phyloP scores from a whole-genome alignment of 164 flowering plant species.

The Cinnamomum micranthum region DNA sequence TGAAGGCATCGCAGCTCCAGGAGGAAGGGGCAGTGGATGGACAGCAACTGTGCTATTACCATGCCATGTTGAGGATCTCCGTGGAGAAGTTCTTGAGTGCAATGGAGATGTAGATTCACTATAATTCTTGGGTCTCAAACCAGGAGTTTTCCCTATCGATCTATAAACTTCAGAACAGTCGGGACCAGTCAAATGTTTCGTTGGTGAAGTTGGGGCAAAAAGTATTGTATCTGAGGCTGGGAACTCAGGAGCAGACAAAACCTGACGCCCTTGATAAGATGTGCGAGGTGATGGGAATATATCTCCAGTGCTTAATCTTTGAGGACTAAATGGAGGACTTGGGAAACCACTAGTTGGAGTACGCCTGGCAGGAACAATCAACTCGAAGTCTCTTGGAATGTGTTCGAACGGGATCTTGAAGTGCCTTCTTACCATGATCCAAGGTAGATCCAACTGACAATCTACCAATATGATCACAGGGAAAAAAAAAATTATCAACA shows the following conservation, averaged over 20 bases:
- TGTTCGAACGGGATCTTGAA: slow-evolving; percentile 19
- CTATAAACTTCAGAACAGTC: slow-evolving; percentile 53
- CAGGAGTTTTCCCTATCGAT: slow-evolving; percentile 37
- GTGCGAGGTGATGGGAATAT: slow-evolving; percentile 18
- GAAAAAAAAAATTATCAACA: neutral
- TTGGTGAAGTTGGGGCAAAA: slow-evolving; percentile 33
- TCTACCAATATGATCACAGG: neutral
- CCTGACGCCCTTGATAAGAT: slow-evolving; percentile 30
- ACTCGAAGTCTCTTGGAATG: slow-evolving; percentile 17
- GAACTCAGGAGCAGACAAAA: slow-evolving; percentile 68
- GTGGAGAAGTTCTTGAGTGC: slow-evolving; percentile 33
- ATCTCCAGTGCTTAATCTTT: neutral
- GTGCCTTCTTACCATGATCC: slow-evolving; percentile 19
- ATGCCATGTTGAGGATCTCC: slow-evolving; percentile 24
- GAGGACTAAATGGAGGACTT: slow-evolving; percentile 33
- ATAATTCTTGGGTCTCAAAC: slow-evolving; percentile 22
- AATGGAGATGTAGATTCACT: slow-evolving; percentile 44
- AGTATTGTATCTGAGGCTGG: slow-evolving; percentile 23
- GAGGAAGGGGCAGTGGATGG: slow-evolving; percentile 89
- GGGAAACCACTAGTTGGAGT: slow-evolving; percentile 62
- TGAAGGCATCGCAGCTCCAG: slow-evolving; percentile 41
- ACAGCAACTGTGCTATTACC: slow-evolving; percentile 38
- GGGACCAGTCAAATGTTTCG: slow-evolving; percentile 28
- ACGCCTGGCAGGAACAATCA: slow-evolving; percentile 42
- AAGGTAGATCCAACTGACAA: slow-evolving; percentile 11